Base-by-base conservation (phyloP, 306 rosid genomes). In the Medicago ruthenica region DNA sequence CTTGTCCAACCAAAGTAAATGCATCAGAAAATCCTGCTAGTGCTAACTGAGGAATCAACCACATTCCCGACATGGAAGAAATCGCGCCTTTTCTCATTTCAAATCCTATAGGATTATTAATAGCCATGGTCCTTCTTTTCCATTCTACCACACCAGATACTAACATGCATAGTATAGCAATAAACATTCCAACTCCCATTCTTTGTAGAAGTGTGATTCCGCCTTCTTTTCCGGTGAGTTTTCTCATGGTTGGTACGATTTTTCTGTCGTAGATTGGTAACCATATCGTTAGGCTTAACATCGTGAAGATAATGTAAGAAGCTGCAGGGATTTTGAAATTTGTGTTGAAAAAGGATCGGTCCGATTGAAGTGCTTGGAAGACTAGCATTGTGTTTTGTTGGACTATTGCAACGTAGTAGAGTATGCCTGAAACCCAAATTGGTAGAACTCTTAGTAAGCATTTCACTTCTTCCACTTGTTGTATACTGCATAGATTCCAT, bases 391-490 rank as follows among this genome's bases (percentile, higher is more conserved):
- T 90, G 40, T 79, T 67, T 44, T 87, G 95, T 73, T 92, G 98
- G 60, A 84, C 85, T 0, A 86, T 55, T 7, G 83, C 83, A 20
- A 85, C 21, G 14, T 81, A 47, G 84, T 61, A 90, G 16, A 90
- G 1, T 6, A 87, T 47, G 20, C 83, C 92, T 27, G 97, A 21
- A 4, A 81, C 3, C 96, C 96, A 94, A 65, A 92, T 84, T 10
- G 98, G 98, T 9, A 92, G 68, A 14, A 88, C 92, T 82, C 96
- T 92, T 21, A 86, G 0, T 57, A 90, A 24, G 82, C 97, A 89
- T 70, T 94, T 94, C 65, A 82, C 70, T 83, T 94, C 96, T 84
- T 94, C 98, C 78, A 94, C 95, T 81, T 94, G 95, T 77, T 94
- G 98, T 64, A 81, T 34, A n/a, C 86, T 78, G 81, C 95, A 87